Evolutionary conservation across 2,329 filamentous ascomycete genomes (phyloP).

Genomic region (Neopestalotiopsis sp.): DNA sequence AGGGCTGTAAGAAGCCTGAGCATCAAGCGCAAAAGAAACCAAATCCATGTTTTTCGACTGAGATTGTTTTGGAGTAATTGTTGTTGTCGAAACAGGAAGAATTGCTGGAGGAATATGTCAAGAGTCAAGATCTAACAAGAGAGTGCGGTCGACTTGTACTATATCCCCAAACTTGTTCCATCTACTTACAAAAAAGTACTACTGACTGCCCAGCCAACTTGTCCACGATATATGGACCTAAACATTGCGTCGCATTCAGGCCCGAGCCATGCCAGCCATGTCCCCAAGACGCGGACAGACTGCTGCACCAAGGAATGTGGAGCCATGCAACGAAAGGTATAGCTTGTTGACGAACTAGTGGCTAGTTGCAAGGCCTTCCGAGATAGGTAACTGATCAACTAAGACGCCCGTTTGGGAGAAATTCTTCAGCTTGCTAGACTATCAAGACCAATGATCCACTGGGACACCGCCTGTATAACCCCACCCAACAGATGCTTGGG

Average conservation of each 20-base stretch:
- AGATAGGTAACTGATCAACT: conserved; percentile 3
- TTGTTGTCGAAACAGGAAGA: not conserved
- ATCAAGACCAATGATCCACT: conserved; percentile 1
- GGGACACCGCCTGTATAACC: conserved; percentile 4
- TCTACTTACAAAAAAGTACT: not conserved
- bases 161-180: not conserved
- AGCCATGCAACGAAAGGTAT: not conserved
- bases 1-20: conserved; percentile 38
- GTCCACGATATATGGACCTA: not conserved
- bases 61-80: not conserved
- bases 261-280: not conserved
- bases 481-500: not conserved
- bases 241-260: not conserved
- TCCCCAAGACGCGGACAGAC: not conserved
- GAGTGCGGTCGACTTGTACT: not conserved
- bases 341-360: not conserved
- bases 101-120: not conserved
- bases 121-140: not conserved
- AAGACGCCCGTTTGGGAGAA: not conserved
- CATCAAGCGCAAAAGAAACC: conserved; percentile 44
- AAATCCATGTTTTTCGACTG: conserved; percentile 33
- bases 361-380: not conserved
- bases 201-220: not conserved
- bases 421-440: not conserved
- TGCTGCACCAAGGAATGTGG: not conserved